These are phyloP conservation scores for Glycine tomentella DNA, from an alignment of 306 rosid genomes.

Conservation along the genomic window DNA sequence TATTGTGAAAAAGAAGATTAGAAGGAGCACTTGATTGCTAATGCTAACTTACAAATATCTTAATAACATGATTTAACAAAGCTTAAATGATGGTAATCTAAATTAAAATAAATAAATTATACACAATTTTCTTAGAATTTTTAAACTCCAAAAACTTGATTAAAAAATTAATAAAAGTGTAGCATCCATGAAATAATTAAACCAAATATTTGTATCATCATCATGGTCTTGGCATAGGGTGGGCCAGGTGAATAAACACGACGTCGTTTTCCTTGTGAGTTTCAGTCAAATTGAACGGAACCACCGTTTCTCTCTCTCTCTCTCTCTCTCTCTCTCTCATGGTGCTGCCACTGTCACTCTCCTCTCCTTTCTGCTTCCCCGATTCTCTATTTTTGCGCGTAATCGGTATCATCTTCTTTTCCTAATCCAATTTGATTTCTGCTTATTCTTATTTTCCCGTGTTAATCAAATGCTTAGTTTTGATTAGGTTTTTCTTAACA, in stretches of 20 bases:
- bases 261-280: constrained; percentile 23
- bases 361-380: constrained; percentile 28
- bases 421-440: neutral
- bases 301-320: neutral
- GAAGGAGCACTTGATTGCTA: too few species aligned
- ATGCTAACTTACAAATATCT: too few species aligned
- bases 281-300: constrained; percentile 19
- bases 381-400: constrained; percentile 1
- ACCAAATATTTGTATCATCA: too few species aligned
- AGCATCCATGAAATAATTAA: too few species aligned
- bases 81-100: too few species aligned
- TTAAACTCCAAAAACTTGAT: too few species aligned
- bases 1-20: too few species aligned
- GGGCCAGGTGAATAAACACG: constrained; percentile 30
- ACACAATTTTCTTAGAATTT: too few species aligned
- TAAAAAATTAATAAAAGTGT: too few species aligned
- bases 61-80: too few species aligned
- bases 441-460: neutral
- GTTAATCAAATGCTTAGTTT: neutral
- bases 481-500: neutral
- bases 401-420: constrained; percentile 41
- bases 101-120: too few species aligned
- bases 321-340: neutral
- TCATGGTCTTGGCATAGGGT: neutral
- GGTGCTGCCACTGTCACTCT: constrained; percentile 16